Evolutionary conservation across 1,284 basidiomycete species (phyloP), one percentile per base, ranked within the genome.

Genomic region (Fistulinella cinereoalba): DNA sequence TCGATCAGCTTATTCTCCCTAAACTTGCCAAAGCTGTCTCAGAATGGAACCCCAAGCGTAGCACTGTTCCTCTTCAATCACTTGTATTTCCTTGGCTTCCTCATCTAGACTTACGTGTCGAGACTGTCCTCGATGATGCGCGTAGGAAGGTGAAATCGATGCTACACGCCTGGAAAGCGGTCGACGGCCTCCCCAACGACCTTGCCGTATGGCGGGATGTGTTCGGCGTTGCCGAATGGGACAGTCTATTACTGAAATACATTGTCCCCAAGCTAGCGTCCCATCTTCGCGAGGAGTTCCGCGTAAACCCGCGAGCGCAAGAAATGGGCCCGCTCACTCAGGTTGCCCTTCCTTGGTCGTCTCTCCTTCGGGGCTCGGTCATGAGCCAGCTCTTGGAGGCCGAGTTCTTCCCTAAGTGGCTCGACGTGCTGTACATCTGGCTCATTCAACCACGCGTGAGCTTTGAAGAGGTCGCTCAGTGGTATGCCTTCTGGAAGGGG

Each of bases 71-170:
- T 1, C 69, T 99, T 41, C 88, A 90, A 44, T 75, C 80, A 1
- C 77, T 99, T 29, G 81, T 99, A 0, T 97, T 99, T 67, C 97
- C 97, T 3, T 99, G 97, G 97, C 69, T 99, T 38, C 90, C 93
- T 1, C 78, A 92, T 56, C 75, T 97, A 5, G 92, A 89, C 1
- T 69, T 88, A 18, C 73, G 92, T 37, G 70, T 92, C 52, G 88
- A 92, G 47, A 82, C 84, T 12, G 71, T 97, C 7, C 68, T 99
- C 9, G 85, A 83, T 13, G 92, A 96, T 50, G 88, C 92, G 5
- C 85, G 85, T 59, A 75, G 94, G 52, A 90, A 95, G 61, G 73
- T 99, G 43, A 87, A 90, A 63, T 79, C 77, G 42, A 68, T 89
- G 43, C 71, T 99, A 47, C 80, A 92, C 44, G 69, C 70, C n/a